Conservation (phyloP, 2,329 filamentous ascomycete species). For the Colletotrichum lini region DNA sequence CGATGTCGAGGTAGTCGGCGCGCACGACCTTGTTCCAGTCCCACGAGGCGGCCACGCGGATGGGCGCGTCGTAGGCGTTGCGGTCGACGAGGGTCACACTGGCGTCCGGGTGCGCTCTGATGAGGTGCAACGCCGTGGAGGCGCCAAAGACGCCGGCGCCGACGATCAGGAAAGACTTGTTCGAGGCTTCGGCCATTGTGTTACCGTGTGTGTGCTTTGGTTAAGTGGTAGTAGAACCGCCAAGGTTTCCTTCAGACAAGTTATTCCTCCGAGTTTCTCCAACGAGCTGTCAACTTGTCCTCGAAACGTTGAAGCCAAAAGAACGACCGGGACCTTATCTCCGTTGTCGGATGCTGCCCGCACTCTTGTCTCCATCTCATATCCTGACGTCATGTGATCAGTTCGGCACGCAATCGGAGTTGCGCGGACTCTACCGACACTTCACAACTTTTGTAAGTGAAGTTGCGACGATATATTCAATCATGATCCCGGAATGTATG, state of each 20-base stretch:
- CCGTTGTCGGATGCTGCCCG: constrained; percentile 26
- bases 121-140: constrained; percentile 64
- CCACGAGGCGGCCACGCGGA: constrained; percentile 47
- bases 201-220: not conserved
- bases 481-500: not conserved
- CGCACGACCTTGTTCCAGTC: constrained; percentile 57
- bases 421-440: not conserved
- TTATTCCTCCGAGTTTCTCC: too few species aligned
- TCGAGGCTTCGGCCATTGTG: not conserved
- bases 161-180: constrained; percentile 56
- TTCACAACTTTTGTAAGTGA: not conserved
- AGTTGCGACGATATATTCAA: not conserved
- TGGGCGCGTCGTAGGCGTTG: constrained; percentile 44
- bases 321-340: not conserved
- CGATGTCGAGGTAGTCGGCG: constrained; percentile 52
- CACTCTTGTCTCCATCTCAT: constrained; percentile 25
- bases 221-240: too few species aligned
- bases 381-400: constrained; percentile 34
- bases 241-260: too few species aligned
- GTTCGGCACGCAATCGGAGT: constrained; percentile 21
- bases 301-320: not conserved
- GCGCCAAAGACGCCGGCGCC: constrained; percentile 66
- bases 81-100: constrained; percentile 48
- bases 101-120: constrained; percentile 44
- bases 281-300: not conserved